These are phyloP conservation scores for Mycena sp. DNA, from an alignment of 1,284 basidiomycete genomes.

Conservation along the genomic window DNA sequence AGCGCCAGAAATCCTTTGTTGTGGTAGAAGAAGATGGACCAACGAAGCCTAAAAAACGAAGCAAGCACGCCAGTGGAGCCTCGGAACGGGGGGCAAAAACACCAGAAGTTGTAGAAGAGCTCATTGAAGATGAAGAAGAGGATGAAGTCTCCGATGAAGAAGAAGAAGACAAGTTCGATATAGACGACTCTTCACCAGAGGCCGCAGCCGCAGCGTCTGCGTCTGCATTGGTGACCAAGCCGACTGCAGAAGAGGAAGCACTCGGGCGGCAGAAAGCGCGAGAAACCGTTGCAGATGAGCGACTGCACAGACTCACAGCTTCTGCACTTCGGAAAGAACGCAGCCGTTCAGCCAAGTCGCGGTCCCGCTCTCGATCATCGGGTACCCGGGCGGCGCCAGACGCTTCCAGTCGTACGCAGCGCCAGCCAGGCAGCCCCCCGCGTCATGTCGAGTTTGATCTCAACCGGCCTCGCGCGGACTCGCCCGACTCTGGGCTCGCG, in stretches of 20 bases:
- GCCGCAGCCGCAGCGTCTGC: constrained; percentile 45
- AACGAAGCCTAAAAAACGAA: constrained; percentile 49
- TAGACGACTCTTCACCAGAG: constrained; percentile 83
- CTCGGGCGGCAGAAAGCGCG: constrained; percentile 39
- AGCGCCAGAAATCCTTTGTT: constrained; percentile 96
- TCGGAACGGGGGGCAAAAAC: constrained; percentile 27
- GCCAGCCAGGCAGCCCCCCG: constrained; percentile 53
- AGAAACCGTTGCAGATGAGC: constrained; percentile 42
- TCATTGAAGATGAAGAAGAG: constrained; percentile 54
- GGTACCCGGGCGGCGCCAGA: neutral
- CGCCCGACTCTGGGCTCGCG: constrained; percentile 6
- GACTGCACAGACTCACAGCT: constrained; percentile 40
- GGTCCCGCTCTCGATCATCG: constrained; percentile 49
- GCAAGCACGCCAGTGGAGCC: constrained; percentile 35
- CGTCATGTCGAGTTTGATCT: constrained; percentile 61
- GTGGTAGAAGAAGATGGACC: constrained; percentile 89
- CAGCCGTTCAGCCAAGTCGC: constrained; percentile 48
- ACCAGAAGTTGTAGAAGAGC: constrained; percentile 40
- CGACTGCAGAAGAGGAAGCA: constrained; percentile 32
- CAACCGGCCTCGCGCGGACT: constrained; percentile 19
- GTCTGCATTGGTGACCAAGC: constrained; percentile 29
- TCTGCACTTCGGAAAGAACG: constrained; percentile 46
- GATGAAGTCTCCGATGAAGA: constrained; percentile 57
- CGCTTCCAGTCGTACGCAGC: constrained; percentile 43
- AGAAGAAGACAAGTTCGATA: constrained; percentile 87